These are phyloP conservation scores for Colletotrichum abscissum DNA, from an alignment of 2,329 filamentous ascomycete species.

Conservation along the genomic window DNA sequence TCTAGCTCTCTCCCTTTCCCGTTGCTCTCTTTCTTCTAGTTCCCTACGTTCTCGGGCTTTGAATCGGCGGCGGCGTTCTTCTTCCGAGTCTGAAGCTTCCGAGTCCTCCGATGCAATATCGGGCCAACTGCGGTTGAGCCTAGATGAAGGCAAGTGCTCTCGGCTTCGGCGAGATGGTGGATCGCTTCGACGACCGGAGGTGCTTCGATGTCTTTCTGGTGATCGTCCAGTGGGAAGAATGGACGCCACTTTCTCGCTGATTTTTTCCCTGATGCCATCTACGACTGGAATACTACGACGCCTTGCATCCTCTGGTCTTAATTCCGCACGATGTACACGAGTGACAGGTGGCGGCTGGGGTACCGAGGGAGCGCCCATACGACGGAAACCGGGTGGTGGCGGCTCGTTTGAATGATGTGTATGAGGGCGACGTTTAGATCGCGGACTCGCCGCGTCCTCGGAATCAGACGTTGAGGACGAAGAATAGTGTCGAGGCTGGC, in stretches of 20 bases:
- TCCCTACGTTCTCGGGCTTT: slow-evolving; percentile 33
- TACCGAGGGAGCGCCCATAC: slow-evolving; percentile 44
- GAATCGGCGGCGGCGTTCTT: slow-evolving; percentile 41
- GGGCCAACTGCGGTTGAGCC: slow-evolving; percentile 54
- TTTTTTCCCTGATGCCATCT: slow-evolving; percentile 54
- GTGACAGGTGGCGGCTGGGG: slow-evolving; percentile 42
- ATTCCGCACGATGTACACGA: slow-evolving; percentile 48
- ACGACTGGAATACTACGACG: slow-evolving; percentile 50
- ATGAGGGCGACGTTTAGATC: slow-evolving; percentile 37
- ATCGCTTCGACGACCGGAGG: slow-evolving; percentile 43
- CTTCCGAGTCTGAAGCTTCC: slow-evolving; percentile 49
- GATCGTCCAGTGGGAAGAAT: slow-evolving; percentile 53
- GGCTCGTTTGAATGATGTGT: slow-evolving; percentile 40
- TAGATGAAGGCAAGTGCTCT: slow-evolving; percentile 54
- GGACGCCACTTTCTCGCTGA: slow-evolving; percentile 57
- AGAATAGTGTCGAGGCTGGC: slow-evolving; percentile 58
- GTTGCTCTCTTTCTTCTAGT: slow-evolving; percentile 43
- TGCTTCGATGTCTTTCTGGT: slow-evolving; percentile 49
- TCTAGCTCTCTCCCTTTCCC: slow-evolving; percentile 48
- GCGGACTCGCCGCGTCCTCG: slow-evolving; percentile 40
- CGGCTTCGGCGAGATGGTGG: slow-evolving; percentile 40
- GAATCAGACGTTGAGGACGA: slow-evolving; percentile 56
- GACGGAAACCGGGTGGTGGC: slow-evolving; percentile 45
- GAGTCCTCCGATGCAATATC: slow-evolving; percentile 51
- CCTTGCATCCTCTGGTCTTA: slow-evolving; percentile 50